A percentile compares a stretch with the other conserved stretches of the same genome.
phyloP scores from a whole-genome alignment of 257 asterid species.

The Solanum paucissectum region DNA sequence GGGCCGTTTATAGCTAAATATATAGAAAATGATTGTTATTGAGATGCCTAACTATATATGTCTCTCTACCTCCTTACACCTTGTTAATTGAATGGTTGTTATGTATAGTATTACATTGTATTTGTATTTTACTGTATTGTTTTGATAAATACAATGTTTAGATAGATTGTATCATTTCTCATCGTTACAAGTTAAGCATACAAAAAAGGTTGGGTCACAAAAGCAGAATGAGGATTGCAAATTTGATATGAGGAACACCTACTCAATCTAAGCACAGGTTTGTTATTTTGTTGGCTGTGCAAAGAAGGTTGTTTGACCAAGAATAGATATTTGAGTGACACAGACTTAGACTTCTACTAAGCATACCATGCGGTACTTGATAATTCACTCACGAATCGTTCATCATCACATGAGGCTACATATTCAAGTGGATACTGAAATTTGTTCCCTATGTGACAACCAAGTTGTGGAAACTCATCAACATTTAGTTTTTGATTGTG shows the following conservation, averaged over 20 bases:
- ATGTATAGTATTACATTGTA: background rate
- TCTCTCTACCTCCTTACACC: background rate
- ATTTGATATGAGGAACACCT: too few species aligned
- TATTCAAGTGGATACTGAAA: too few species aligned
- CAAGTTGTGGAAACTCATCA: too few species aligned
- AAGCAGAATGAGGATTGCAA: too few species aligned
- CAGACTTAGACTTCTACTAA: background rate
- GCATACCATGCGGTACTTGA: too few species aligned
- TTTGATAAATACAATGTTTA: background rate
- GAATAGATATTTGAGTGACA: background rate
- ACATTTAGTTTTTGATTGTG: background rate
- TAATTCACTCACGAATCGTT: too few species aligned
- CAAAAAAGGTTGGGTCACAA: too few species aligned
- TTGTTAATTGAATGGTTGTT: background rate
- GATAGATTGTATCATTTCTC: background rate
- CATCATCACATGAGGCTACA: too few species aligned
- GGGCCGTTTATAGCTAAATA: background rate
- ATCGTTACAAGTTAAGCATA: background rate
- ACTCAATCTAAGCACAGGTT: background rate
- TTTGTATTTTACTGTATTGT: accelerated
- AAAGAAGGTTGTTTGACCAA: background rate
- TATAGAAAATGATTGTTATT: background rate
- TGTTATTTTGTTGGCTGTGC: too few species aligned
- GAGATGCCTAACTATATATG: background rate
- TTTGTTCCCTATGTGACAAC: too few species aligned